A percentile compares a stretch with the other conserved stretches of the same genome.
These are phyloP conservation scores for Yarrowia galli DNA, from an alignment of 1,139 yeast species.

Conservation along the genomic window DNA sequence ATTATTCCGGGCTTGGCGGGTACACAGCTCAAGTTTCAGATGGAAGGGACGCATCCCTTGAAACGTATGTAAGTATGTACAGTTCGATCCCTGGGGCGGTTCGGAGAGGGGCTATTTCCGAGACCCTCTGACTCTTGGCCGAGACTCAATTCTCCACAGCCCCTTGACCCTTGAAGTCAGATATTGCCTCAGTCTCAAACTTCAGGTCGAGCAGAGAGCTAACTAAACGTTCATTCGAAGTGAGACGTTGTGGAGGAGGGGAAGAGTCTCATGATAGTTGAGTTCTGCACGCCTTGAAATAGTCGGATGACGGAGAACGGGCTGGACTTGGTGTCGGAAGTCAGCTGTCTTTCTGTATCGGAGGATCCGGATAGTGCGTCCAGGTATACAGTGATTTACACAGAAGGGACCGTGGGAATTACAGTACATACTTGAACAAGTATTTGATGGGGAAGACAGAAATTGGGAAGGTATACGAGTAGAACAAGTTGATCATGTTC, in stretches of 20 bases:
- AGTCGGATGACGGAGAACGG: background rate
- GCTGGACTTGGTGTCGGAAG: background rate
- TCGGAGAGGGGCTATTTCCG: background rate
- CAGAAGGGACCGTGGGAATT: background rate
- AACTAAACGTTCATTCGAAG: background rate
- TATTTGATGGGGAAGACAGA: background rate
- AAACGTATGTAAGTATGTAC: background rate
- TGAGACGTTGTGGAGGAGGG: slow-evolving; percentile 18
- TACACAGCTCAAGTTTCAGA: background rate
- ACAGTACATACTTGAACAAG: no score
- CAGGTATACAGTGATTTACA: background rate
- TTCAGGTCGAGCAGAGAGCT: background rate
- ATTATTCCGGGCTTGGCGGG: background rate
- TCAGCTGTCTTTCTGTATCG: slow-evolving; percentile 9
- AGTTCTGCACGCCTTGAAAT: background rate
- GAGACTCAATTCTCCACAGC: background rate
- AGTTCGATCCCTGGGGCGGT: background rate
- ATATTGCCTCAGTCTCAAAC: slow-evolving; percentile 11
- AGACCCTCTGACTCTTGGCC: background rate
- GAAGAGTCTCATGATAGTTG: background rate
- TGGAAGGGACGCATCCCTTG: background rate
- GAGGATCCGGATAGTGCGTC: background rate
- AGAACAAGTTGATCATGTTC: no score
- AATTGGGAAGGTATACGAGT: background rate
- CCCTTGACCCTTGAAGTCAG: background rate